Evolutionary conservation across 306 rosid genomes (phyloP).

Genomic region (Cicer chorassanicum): DNA sequence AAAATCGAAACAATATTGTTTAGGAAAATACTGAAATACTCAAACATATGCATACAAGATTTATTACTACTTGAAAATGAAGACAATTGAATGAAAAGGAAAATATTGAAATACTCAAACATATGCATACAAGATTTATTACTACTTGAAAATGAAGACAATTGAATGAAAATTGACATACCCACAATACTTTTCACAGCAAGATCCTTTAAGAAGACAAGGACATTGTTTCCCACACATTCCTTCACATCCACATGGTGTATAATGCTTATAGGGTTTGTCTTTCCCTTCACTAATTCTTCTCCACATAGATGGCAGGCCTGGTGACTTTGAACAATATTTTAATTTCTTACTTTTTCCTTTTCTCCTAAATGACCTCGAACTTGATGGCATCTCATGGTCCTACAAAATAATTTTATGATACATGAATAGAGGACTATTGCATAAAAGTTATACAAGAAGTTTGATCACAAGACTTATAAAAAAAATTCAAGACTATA

Average conservation of each 20-base stretch:
- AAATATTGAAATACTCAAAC: too few species aligned
- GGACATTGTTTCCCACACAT: constrained; percentile 82
- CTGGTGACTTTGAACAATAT: constrained; percentile 72
- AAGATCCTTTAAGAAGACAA: constrained; percentile 66
- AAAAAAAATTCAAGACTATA: not conserved
- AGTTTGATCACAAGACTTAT: not conserved
- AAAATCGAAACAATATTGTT: too few species aligned
- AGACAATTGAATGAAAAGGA: not conserved
- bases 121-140: too few species aligned
- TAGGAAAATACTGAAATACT: too few species aligned
- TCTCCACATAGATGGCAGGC: constrained; percentile 66
- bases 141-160: not conserved
- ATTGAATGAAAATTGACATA: constrained; percentile 43
- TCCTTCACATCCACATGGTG: constrained; percentile 79
- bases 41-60: too few species aligned
- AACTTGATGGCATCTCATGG: constrained; percentile 60
- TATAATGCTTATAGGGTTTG: constrained; percentile 59
- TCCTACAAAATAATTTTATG: constrained; percentile 47
- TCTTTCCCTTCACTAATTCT: constrained; percentile 66
- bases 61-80: not conserved
- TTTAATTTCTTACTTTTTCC: constrained; percentile 72
- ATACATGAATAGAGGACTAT: not conserved
- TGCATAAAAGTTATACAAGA: not conserved
- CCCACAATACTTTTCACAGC: constrained; percentile 96
- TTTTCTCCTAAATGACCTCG: constrained; percentile 61